Conservation (phyloP, 768 basidiomycete species). For the Hypholoma fasciculare region DNA sequence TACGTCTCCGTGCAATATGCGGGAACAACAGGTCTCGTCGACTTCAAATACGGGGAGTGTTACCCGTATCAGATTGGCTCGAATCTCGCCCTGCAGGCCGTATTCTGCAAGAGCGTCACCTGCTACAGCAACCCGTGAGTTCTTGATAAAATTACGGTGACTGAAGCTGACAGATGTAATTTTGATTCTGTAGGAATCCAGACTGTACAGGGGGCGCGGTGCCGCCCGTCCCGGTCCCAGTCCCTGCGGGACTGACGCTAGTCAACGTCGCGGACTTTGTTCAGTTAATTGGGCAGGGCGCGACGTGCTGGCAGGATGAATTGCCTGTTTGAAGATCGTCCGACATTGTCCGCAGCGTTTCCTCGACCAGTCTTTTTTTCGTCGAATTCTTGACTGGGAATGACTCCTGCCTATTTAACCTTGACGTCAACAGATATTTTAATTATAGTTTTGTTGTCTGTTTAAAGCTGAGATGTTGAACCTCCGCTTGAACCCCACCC, state of each 20-base stretch:
- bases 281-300: slow-evolving; percentile 20
- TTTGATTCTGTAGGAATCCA: slow-evolving; percentile 16
- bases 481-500: too few relatives aligned
- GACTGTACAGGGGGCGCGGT: slow-evolving; percentile 27
- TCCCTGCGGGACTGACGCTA: slow-evolving; percentile 12
- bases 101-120: slow-evolving; percentile 20
- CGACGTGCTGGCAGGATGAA: slow-evolving; percentile 20
- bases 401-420: too few relatives aligned
- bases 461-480: too few relatives aligned
- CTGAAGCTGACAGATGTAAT: background rate
- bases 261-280: slow-evolving; percentile 22
- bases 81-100: slow-evolving; percentile 17
- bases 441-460: too few relatives aligned
- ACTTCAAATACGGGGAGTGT: slow-evolving; percentile 6
- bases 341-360: background rate
- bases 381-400: too few relatives aligned
- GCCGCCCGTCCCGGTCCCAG: slow-evolving; percentile 21
- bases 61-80: slow-evolving; percentile 16
- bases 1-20: background rate
- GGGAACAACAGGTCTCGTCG: background rate
- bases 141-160: background rate
- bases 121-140: slow-evolving; percentile 24
- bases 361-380: too few relatives aligned
- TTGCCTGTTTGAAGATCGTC: background rate
- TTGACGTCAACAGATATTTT: too few relatives aligned